A percentile compares a stretch with the other conserved stretches of the same genome.
Evolutionary conservation across 768 basidiomycete genomes (phyloP).

Genomic region (Tricholoma saponaceum): DNA sequence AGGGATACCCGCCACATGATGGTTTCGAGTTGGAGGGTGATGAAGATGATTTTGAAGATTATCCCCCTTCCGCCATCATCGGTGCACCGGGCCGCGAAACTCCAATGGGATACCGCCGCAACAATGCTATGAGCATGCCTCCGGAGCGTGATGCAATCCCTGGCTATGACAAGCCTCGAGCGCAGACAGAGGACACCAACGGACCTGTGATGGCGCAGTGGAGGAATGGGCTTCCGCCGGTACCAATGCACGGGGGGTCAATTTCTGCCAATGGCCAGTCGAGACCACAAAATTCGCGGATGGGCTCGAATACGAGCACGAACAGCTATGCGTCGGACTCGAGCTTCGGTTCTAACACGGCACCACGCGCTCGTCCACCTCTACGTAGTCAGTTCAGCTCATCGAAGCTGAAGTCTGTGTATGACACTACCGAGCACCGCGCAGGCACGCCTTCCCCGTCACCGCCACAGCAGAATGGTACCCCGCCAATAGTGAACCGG

Average conservation of each 20-base stretch:
- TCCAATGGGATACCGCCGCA: constrained; percentile 57
- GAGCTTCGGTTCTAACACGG: constrained; percentile 30
- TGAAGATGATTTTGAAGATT: constrained; percentile 75
- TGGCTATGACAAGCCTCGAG: constrained; percentile 53
- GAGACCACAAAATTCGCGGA: constrained; percentile 43
- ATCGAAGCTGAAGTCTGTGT: constrained; percentile 48
- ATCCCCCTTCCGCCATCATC: constrained; percentile 44
- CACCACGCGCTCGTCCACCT: constrained; percentile 35
- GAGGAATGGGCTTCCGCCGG: constrained; percentile 47
- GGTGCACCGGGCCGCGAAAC: constrained; percentile 70
- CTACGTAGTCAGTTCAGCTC: constrained; percentile 72
- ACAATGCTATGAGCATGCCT: constrained; percentile 55
- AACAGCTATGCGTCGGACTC: constrained; percentile 43
- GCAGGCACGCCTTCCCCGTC: constrained; percentile 26
- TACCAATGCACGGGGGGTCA: constrained; percentile 25
- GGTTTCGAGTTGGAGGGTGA: constrained; percentile 74
- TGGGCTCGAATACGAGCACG: constrained; percentile 41
- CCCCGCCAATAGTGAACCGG: constrained; percentile 40
- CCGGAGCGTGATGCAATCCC: constrained; percentile 48
- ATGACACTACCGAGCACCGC: constrained; percentile 44
- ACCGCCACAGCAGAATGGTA: constrained; percentile 16
- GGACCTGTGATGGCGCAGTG: constrained; percentile 63
- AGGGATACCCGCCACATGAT: constrained; percentile 57
- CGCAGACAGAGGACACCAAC: constrained; percentile 65
- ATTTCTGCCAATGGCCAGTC: constrained; percentile 23